Evolutionary conservation across 306 rosid genomes (phyloP), one percentile per base, ranked within the genome.

Genomic region (Lithocarpus polystachyus): DNA sequence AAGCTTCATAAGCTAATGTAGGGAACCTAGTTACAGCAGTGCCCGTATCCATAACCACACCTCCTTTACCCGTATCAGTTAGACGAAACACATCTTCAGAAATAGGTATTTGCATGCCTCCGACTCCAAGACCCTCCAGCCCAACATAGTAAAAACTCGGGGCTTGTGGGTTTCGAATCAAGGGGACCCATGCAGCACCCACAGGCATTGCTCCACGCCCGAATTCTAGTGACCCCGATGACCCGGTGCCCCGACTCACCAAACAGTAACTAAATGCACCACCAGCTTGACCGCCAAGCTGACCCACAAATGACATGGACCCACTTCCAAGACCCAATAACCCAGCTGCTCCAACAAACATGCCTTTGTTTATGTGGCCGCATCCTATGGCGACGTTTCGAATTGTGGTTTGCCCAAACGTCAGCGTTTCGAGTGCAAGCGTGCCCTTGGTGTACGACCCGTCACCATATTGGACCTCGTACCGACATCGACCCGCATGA

Each of bases 291-390:
- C 89, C 96, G 0, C 92, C 94, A 1, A 94, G 87, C 80, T 94
- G 98, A 20, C 94, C 97, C 2, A 94, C 93, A 4, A 94, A 86
- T 0, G 98, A 94, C 96, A 94, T 86, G 77, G 94, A 83, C 72
- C 98, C 98, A 2, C 93, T 92, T 12, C 98, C 98, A 2, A 94
- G 91, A 14, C 98, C 97, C 68, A 94, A 75, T 35, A 94, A 80
- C 6, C 98, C 98, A 1, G 96, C 96, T 0, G 98, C 98, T 48
- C 93, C 98, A 0, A 90, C 90, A 45, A 94, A 94, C 98, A 94
- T 92, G 12, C 98, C 98, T 40, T 75, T 89, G 10, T 94, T 94
- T 86, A 79, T 86, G 57, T 92, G 97, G 23, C 98, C 98, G 80
- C 98, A 94, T 15, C 98, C 98, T 74, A 94, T 94, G 14, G 97